Conservation (phyloP, 2,329 filamentous ascomycete species). For the Paecilomyces variotii region DNA sequence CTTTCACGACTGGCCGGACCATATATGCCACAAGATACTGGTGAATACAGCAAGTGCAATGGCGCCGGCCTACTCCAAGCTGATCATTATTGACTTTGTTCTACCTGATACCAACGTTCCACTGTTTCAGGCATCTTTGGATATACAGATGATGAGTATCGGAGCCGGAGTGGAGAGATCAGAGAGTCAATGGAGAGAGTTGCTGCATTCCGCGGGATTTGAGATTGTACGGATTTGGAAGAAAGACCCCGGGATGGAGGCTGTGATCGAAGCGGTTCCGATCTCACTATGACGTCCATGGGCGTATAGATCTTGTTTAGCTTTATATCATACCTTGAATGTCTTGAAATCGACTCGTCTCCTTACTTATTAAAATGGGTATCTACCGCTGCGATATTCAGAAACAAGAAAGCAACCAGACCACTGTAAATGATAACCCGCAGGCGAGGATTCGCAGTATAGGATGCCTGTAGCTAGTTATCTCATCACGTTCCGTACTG, state of each 20-base stretch:
- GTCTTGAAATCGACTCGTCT: neutral
- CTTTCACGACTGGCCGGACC: slow-evolving; percentile 32
- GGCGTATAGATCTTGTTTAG: neutral
- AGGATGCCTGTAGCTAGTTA: neutral
- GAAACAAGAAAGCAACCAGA: too few species aligned
- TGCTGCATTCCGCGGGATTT: slow-evolving; percentile 21
- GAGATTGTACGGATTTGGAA: slow-evolving; percentile 15
- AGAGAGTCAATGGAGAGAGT: slow-evolving; percentile 21
- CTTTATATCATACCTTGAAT: neutral
- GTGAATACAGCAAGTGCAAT: slow-evolving; percentile 24
- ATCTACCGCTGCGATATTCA: neutral
- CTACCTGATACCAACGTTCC: slow-evolving; percentile 21
- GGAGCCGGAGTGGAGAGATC: slow-evolving; percentile 27
- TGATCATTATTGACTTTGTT: slow-evolving; percentile 30
- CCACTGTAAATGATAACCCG: too few species aligned
- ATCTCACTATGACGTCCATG: neutral
- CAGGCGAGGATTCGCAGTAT: too few species aligned
- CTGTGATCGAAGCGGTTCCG: slow-evolving; percentile 6
- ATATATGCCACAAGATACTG: slow-evolving; percentile 24
- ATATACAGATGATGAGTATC: slow-evolving; percentile 34
- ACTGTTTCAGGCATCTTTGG: slow-evolving; percentile 21
- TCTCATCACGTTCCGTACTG: slow-evolving; percentile 27
- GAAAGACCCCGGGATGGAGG: slow-evolving; percentile 7
- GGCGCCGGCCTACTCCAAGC: slow-evolving; percentile 19
- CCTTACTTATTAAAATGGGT: slow-evolving; percentile 1